Evolutionary conservation across 2,329 filamentous ascomycete genomes (phyloP).

Genomic region (Teratosphaeria pseudoeucalypti): DNA sequence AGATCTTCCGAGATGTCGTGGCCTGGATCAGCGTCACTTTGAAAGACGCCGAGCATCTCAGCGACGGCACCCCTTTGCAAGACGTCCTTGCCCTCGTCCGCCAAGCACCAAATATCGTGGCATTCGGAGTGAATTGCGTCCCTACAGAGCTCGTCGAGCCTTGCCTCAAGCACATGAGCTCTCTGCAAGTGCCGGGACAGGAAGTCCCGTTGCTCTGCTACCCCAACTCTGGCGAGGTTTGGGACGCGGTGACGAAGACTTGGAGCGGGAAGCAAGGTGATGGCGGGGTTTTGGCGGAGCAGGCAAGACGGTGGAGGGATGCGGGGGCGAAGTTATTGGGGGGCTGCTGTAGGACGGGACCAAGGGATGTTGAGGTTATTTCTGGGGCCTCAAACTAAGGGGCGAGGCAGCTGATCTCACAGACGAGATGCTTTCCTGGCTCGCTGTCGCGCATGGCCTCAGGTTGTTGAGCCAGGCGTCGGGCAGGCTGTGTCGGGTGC

Average conservation of each 20-base stretch:
- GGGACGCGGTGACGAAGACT: constrained; percentile 31
- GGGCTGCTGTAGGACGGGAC: constrained; percentile 38
- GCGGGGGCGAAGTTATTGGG: constrained; percentile 35
- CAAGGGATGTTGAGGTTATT: constrained; percentile 30
- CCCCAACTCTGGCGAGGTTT: constrained; percentile 39
- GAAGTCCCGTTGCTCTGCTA: constrained; percentile 21
- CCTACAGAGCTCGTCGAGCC: constrained; percentile 24
- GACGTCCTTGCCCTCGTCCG: constrained; percentile 24
- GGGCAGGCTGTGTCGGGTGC: too few species aligned
- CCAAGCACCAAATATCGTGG: constrained; percentile 25
- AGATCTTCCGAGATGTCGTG: constrained; percentile 22
- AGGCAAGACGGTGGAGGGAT: constrained; percentile 22
- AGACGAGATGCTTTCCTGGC: background rate
- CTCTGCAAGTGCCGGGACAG: background rate
- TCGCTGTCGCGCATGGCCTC: background rate
- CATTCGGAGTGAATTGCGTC: constrained; percentile 38
- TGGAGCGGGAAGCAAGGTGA: constrained; percentile 20
- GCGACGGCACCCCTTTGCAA: constrained; percentile 31
- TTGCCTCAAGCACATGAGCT: constrained; percentile 24
- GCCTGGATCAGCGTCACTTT: constrained; percentile 36
- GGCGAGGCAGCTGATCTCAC: background rate
- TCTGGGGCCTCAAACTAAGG: background rate
- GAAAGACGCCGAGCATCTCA: constrained; percentile 25
- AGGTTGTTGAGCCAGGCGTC: too few species aligned
- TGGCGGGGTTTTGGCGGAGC: constrained; percentile 20